A percentile compares a stretch with the other conserved stretches of the same genome.
phyloP scores from a whole-genome alignment of 345 rosid genomes.

The Lagerstroemia speciosa region DNA sequence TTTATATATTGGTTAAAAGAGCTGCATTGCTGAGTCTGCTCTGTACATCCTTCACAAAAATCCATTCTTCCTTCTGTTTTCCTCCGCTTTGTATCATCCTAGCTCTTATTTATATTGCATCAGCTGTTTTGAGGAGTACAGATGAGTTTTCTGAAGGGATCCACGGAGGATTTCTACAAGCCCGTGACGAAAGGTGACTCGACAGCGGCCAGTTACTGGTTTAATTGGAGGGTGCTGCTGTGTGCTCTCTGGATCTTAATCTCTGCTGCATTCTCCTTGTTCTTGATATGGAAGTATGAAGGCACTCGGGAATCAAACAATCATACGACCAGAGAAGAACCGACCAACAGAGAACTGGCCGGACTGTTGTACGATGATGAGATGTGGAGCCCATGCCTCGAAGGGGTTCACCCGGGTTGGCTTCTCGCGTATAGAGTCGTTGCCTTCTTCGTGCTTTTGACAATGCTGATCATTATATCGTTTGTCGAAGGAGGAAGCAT shows the following conservation, averaged over 20 bases:
- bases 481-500: slow-evolving; percentile 60
- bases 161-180: slow-evolving; percentile 37
- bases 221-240: slow-evolving; percentile 77
- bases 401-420: slow-evolving; percentile 93
- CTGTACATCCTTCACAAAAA: background rate
- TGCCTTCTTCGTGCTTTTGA: slow-evolving; percentile 63
- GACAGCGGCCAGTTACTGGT: slow-evolving; percentile 59
- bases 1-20: too few relatives aligned
- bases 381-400: slow-evolving; percentile 75
- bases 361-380: slow-evolving; percentile 68
- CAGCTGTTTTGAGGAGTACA: background rate
- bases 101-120: too few relatives aligned
- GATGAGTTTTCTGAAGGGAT: slow-evolving; percentile 41
- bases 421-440: slow-evolving; percentile 59
- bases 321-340: slow-evolving; percentile 26
- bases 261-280: slow-evolving; percentile 23
- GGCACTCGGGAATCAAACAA: slow-evolving; percentile 14
- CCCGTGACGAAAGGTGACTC: slow-evolving; percentile 50
- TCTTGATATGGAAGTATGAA: slow-evolving; percentile 64
- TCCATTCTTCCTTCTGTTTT: background rate
- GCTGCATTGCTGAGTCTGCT: too few relatives aligned
- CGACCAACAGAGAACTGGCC: slow-evolving; percentile 27
- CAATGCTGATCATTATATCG: slow-evolving; percentile 41
- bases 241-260: slow-evolving; percentile 56
- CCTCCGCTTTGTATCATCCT: too few relatives aligned